phyloP scores from a whole-genome alignment of 139 green algal species.

The Medakamo hakoo region DNA sequence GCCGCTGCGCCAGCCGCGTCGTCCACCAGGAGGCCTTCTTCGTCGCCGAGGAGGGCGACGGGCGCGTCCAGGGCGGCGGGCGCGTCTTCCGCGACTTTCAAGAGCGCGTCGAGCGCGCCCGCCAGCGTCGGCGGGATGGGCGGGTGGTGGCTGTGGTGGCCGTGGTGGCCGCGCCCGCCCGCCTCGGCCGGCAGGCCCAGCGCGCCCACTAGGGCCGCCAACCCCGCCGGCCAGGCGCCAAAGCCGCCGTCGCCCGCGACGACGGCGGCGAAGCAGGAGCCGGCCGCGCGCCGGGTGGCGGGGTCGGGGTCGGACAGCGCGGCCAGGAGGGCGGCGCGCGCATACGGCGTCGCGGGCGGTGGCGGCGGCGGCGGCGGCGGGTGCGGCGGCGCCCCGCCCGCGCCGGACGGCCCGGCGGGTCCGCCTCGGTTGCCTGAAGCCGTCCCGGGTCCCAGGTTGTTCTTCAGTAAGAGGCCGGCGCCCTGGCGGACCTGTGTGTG shows the following conservation, averaged over 20 bases:
- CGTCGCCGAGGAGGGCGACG: constrained; percentile 32
- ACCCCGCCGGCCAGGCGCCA: constrained; percentile 60
- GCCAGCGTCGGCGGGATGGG: too few species aligned
- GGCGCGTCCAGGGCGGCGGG: constrained; percentile 6
- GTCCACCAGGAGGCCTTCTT: constrained; percentile 45
- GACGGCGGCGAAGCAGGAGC: too few species aligned
- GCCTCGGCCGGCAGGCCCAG: too few species aligned
- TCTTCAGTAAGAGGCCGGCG: constrained; percentile 89
- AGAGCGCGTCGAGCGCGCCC: constrained; percentile 74
- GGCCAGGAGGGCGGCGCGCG: constrained; percentile 44
- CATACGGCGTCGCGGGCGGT: background rate
- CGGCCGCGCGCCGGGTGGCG: constrained; percentile 61
- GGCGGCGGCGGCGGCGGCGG: background rate
- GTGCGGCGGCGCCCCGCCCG: too few species aligned
- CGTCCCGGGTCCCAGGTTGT: constrained; percentile 69
- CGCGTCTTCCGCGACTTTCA: constrained; percentile 62
- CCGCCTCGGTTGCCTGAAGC: too few species aligned
- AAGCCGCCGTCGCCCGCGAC: constrained; percentile 39
- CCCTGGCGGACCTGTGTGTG: constrained; percentile 74
- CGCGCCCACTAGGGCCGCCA: constrained; percentile 31
- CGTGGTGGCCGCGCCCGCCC: background rate
- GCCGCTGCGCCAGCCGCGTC: constrained; percentile 9
- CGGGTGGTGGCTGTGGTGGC: constrained; percentile 1
- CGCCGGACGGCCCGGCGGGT: constrained; percentile 14
- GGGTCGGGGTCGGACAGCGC: constrained; percentile 37